phyloP scores from a whole-genome alignment of 2,329 filamentous ascomycete genomes.

The Ceratocystis cacaofunesta region DNA sequence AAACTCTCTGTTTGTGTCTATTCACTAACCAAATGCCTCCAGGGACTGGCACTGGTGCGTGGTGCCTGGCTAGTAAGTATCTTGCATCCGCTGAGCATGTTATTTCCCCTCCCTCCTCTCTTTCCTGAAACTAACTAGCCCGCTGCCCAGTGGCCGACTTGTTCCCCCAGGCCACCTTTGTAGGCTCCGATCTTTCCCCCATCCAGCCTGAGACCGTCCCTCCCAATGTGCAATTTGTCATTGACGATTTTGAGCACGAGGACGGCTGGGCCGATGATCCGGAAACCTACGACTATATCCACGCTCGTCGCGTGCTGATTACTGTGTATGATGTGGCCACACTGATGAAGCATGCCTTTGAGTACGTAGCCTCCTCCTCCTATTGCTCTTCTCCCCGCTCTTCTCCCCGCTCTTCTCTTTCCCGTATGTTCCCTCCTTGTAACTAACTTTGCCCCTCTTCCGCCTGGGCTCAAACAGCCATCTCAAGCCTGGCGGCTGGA shows the following conservation, averaged over 20 bases:
- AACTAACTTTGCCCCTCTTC: background rate
- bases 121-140: conserved; percentile 32
- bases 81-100: background rate
- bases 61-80: conserved; percentile 35
- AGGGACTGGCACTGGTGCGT: conserved; percentile 38
- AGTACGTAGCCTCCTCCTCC: conserved; percentile 22
- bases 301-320: conserved; percentile 33
- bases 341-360: conserved; percentile 30
- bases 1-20: conserved; percentile 33
- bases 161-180: conserved; percentile 31
- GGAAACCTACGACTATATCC: conserved; percentile 34
- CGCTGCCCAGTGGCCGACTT: conserved; percentile 31
- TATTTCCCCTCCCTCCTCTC: background rate
- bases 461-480: conserved; percentile 25
- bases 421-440: background rate
- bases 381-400: conserved; percentile 14
- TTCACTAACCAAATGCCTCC: conserved; percentile 1
- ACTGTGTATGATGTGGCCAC: conserved; percentile 30
- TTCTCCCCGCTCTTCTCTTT: background rate
- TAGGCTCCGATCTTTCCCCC: conserved; percentile 36
- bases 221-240: conserved; percentile 36
- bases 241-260: conserved; percentile 37
- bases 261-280: conserved; percentile 35
- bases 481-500: conserved; percentile 36
- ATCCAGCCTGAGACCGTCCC: conserved; percentile 39